A percentile compares a stretch with the other conserved stretches of the same genome.
phyloP scores from a whole-genome alignment of 805 yeast species.

The Hanseniaspora valbyensis region DNA sequence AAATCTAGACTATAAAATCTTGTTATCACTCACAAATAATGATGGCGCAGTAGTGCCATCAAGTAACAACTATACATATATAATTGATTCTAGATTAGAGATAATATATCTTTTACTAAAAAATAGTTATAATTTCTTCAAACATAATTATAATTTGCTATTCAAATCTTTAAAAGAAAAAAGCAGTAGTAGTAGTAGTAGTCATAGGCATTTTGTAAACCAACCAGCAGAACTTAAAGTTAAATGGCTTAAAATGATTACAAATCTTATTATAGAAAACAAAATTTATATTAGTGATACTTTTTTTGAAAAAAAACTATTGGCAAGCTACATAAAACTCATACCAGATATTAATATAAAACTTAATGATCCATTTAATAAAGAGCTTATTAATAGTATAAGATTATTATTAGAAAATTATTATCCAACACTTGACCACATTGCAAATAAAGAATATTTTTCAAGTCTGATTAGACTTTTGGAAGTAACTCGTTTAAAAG shows the following conservation, averaged over 20 bases:
- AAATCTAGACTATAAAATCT: neutral
- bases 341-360: constrained; percentile 10
- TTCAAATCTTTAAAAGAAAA: neutral
- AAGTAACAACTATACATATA: neutral
- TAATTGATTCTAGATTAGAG: constrained; percentile 7
- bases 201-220: too few species aligned
- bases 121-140: constrained; percentile 1
- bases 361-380: neutral
- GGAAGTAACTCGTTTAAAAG: neutral
- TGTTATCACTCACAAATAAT: neutral
- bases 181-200: too few species aligned
- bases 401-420: constrained; percentile 7
- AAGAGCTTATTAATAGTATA: constrained; percentile 4
- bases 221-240: constrained; percentile 3
- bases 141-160: neutral
- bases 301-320: constrained; percentile 3
- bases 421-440: neutral
- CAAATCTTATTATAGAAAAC: constrained; percentile 9
- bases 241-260: constrained; percentile 7
- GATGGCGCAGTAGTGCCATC: too few species aligned
- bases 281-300: neutral
- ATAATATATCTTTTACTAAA: constrained; percentile 9
- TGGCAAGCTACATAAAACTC: constrained; percentile 1
- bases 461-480: neutral
- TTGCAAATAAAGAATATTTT: neutral